Conservation (phyloP, 169 alveolate species). For the Plasmodium fragile region DNA sequence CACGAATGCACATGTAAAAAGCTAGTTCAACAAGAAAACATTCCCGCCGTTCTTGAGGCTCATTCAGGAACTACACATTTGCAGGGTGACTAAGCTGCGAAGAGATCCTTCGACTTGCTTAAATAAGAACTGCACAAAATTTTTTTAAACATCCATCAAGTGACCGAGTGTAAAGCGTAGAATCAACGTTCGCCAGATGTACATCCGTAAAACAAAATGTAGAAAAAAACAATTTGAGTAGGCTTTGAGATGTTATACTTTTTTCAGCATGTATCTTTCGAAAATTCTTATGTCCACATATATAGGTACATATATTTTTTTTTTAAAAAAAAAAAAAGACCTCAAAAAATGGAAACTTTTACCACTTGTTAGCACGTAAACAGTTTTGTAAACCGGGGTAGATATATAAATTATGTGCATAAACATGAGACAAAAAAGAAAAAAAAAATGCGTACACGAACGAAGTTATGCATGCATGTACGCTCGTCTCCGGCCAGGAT, state of each 20-base stretch:
- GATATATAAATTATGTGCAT: background rate
- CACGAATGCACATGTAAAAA: background rate
- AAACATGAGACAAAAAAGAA: background rate
- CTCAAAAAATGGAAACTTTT: conserved; percentile 9
- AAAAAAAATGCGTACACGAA: background rate
- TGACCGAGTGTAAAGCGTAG: conserved; percentile 2
- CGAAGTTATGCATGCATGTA: background rate
- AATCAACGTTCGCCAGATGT: background rate
- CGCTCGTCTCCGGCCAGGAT: conserved; percentile 6
- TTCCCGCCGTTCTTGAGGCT: background rate
- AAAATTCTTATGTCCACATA: background rate
- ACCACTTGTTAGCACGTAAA: conserved; percentile 7
- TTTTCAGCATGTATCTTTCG: background rate
- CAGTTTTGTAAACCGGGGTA: background rate
- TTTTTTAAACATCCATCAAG: background rate
- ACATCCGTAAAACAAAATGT: background rate
- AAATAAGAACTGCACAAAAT: conserved; percentile 2
- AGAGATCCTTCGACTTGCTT: background rate
- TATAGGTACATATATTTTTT: background rate
- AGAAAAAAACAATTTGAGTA: background rate
- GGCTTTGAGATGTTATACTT: background rate
- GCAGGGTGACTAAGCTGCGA: background rate
- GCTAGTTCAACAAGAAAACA: background rate
- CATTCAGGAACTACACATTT: background rate
- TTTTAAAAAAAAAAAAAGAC: conserved; percentile 6